Evolutionary conservation across 177 flowering plant species (phyloP).

Genomic region (Vitis hybrid): DNA sequence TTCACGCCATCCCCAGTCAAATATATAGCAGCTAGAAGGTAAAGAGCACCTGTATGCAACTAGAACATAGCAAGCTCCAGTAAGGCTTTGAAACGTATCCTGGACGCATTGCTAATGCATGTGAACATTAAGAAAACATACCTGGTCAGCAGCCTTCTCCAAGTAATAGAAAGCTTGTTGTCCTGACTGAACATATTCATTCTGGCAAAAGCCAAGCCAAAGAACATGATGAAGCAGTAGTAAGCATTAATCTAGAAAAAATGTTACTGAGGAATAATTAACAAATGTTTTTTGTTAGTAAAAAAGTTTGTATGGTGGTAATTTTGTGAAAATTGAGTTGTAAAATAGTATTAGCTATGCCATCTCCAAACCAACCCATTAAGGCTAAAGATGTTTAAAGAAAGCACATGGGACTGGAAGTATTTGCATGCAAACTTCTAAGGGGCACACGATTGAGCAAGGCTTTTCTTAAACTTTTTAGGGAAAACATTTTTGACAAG

Average conservation of each 20-base stretch:
- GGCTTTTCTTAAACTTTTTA: too few relatives aligned
- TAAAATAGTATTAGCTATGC: not conserved
- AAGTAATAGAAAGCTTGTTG: slow-evolving; percentile 89
- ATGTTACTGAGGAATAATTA: not conserved
- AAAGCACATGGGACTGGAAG: too few relatives aligned
- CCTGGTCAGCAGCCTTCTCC: slow-evolving; percentile 97
- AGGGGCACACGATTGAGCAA: too few relatives aligned
- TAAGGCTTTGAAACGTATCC: slow-evolving; percentile 13
- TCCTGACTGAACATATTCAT: slow-evolving; percentile 69
- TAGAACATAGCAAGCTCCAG: slow-evolving; percentile 30
- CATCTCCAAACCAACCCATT: too few relatives aligned
- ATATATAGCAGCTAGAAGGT: slow-evolving; percentile 84
- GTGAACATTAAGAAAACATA: slow-evolving; percentile 17
- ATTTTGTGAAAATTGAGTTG: not conserved
- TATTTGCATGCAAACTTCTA: too few relatives aligned
- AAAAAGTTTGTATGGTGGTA: not conserved
- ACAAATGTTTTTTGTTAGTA: not conserved
- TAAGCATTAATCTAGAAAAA: not conserved
- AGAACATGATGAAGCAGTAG: not conserved
- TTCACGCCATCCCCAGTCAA: slow-evolving; percentile 90
- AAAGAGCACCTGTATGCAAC: slow-evolving; percentile 97
- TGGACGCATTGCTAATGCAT: not conserved
- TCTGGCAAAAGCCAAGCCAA: slow-evolving; percentile 36
- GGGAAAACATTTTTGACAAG: too few relatives aligned
- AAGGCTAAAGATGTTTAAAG: too few relatives aligned